phyloP scores from a whole-genome alignment of 2,329 filamentous ascomycete species.

The Cladosporium sp. region DNA sequence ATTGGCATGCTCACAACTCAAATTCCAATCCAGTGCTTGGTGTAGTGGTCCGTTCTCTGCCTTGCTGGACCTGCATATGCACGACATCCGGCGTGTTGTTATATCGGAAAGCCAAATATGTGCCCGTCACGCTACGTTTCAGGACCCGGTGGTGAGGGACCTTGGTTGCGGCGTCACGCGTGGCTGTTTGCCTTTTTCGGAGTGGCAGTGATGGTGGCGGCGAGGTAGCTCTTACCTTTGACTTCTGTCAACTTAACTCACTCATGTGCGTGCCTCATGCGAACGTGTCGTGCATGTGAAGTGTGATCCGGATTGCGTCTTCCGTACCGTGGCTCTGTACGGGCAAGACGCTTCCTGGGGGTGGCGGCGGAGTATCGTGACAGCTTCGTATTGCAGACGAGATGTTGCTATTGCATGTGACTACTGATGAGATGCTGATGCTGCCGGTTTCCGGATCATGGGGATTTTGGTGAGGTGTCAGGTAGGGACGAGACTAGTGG shows the following conservation, averaged over 20 bases:
- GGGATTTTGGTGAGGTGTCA: background rate
- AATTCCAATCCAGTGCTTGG: no score
- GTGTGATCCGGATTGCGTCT: background rate
- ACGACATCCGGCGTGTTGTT: background rate
- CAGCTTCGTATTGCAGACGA: background rate
- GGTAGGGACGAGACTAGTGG: background rate
- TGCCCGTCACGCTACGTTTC: background rate
- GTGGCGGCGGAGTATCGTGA: background rate
- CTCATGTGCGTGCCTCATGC: background rate
- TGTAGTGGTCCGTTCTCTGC: background rate
- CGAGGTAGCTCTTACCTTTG: background rate
- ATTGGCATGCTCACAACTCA: no score
- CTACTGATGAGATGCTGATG: background rate
- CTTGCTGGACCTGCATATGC: background rate
- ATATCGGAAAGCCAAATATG: no score
- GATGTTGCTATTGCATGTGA: background rate
- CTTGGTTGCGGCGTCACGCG: background rate
- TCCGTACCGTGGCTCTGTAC: constrained; percentile 7
- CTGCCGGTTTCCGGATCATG: background rate
- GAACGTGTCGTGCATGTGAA: constrained; percentile 4
- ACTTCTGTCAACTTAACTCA: no score
- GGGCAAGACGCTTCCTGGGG: background rate
- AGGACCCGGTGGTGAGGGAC: background rate
- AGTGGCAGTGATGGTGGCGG: background rate
- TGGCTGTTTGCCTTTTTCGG: background rate